phyloP scores from a whole-genome alignment of 2,329 filamentous ascomycete species.

The Fusarium sp. region DNA sequence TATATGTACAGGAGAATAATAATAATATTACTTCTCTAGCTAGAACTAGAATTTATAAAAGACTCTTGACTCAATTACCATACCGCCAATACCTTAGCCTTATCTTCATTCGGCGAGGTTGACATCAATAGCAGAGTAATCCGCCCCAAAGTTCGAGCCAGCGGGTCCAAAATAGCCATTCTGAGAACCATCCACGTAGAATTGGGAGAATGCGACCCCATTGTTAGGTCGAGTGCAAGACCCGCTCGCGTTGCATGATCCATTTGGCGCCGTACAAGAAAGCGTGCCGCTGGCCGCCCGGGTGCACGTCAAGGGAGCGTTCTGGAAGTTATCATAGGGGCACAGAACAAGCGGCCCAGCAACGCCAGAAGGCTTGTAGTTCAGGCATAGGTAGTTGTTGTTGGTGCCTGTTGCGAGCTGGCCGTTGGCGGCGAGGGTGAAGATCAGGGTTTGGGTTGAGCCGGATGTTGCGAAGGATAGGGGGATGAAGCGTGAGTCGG shows the following conservation, averaged over 20 bases:
- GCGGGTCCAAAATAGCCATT: not conserved
- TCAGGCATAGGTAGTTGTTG: not conserved
- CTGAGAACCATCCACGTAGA: not conserved
- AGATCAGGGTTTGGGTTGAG: not conserved
- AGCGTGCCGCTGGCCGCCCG: not conserved
- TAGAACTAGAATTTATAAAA: not conserved
- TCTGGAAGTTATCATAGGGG: not conserved
- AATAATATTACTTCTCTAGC: not conserved
- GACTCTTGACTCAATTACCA: no score
- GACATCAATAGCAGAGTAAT: not conserved
- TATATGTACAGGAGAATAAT: not conserved
- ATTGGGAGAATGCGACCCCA: rapidly evolving
- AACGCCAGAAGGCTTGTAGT: not conserved
- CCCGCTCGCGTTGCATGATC: rapidly evolving
- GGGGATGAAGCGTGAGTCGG: not conserved
- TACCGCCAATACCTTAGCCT: rapidly evolving
- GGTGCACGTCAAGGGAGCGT: not conserved
- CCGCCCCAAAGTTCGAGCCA: not conserved
- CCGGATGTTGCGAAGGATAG: not conserved
- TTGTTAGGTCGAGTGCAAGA: not conserved
- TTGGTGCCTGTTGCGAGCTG: not conserved
- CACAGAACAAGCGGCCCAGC: not conserved
- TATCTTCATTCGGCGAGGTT: not conserved
- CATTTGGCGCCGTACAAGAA: not conserved
- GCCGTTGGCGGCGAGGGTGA: not conserved